These are phyloP conservation scores for Penicillium brevicompactum DNA, from an alignment of 2,329 filamentous ascomycete species.

Conservation along the genomic window DNA sequence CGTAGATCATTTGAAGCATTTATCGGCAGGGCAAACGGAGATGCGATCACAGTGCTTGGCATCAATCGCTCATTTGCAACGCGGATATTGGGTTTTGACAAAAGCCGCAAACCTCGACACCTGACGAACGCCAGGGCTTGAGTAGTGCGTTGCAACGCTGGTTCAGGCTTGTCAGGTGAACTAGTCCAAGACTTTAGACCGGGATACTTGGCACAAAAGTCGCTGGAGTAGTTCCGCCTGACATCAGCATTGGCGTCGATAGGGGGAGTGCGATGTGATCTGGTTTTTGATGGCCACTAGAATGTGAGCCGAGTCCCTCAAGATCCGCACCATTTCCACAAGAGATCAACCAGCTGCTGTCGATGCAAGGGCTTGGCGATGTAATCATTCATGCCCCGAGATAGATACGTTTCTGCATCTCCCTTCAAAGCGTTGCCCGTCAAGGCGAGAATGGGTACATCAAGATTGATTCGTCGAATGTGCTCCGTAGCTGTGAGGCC, in stretches of 20 bases:
- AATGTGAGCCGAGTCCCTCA: slow-evolving; percentile 4
- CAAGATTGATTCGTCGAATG: slow-evolving; percentile 43
- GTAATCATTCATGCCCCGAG: slow-evolving; percentile 60
- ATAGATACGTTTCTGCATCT: slow-evolving; percentile 56
- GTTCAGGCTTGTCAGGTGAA: background rate
- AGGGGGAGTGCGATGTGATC: background rate
- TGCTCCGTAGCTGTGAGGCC: slow-evolving; percentile 47
- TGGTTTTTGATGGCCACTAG: background rate
- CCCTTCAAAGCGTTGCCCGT: slow-evolving; percentile 60
- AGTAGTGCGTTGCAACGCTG: background rate
- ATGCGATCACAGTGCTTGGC: background rate
- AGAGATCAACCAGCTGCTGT: slow-evolving; percentile 48
- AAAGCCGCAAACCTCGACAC: background rate
- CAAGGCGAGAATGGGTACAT: slow-evolving; percentile 57
- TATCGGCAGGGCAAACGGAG: background rate
- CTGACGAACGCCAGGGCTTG: background rate
- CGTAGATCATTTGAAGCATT: background rate
- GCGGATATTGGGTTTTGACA: background rate
- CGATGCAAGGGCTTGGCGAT: slow-evolving; percentile 58
- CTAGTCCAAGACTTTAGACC: background rate
- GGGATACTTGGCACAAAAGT: background rate
- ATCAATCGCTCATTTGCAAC: background rate
- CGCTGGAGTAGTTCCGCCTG: background rate
- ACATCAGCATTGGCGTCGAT: background rate
- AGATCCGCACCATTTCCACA: slow-evolving; percentile 43